Evolutionary conservation across 2,329 filamentous ascomycete genomes (phyloP), one percentile per base, ranked within the genome.

Genomic region (Reticulascus tulasneorum): DNA sequence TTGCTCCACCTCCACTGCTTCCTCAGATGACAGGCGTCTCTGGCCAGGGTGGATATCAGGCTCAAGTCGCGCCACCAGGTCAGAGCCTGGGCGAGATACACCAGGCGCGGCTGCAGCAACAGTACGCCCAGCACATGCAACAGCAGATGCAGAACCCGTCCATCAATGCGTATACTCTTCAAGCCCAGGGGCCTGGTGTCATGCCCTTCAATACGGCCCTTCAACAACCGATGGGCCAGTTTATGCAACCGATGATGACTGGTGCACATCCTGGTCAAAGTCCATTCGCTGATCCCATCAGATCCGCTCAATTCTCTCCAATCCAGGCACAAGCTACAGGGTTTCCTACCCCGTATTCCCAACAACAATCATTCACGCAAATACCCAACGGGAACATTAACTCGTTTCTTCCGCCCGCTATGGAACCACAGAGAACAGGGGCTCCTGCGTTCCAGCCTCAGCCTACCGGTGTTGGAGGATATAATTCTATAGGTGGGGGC

Each of bases 11-110:
- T 32, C 81, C 86, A 12, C 63, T 96, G 48, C 83, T 90, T 56
- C 81, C 88, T 34, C 91, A 96, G 56, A 77, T 90, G 60, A 96
- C 93, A 6, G 89, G 91, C 8, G 71, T 52, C 15, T 38, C 76
- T 35, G n/a, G n/a, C n/a, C 43, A 62, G 47, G 40, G 37, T 11
- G 15, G 27, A n/a, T 43, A 40, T 19, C 77, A 79, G 52, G 66
- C 66, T 9, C 79, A 79, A 45, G 69, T 86, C 37, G 83, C 85
- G 19, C 77, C 83, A 20, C 75, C 78, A 4, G 86, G 88, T 10
- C 86, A 91, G 59, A 91, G 82, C 56, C 58, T 94, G 48, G 75
- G 80, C 50, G 86, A 91, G 29, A 66, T 93, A 28, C 78, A 66
- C 39, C 82, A 86, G 53, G 73, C 76, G 44, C 75, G 79, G 31